phyloP scores from a whole-genome alignment of 2,329 filamentous ascomycete genomes.

The Nemania sp. region DNA sequence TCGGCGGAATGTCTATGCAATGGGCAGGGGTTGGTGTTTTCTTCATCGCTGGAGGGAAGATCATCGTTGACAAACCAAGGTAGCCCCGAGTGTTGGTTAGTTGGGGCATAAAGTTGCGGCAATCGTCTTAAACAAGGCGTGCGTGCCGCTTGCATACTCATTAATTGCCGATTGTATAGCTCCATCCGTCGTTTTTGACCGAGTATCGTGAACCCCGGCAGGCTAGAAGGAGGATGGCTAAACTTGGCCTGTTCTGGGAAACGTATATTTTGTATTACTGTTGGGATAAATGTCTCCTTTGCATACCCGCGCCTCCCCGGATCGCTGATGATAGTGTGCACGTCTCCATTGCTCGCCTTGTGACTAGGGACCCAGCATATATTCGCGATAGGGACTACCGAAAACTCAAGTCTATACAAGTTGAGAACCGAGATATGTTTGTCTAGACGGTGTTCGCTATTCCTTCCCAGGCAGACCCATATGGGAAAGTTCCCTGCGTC shows the following conservation, averaged over 20 bases:
- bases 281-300: constrained; percentile 29
- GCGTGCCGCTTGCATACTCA: background rate
- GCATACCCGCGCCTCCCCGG: constrained; percentile 28
- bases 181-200: background rate
- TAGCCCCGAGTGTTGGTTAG: background rate
- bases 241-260: constrained; percentile 19
- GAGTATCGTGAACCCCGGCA: constrained; percentile 17
- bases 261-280: constrained; percentile 35
- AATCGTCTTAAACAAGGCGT: background rate
- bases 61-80: constrained; percentile 6
- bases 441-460: constrained; percentile 14
- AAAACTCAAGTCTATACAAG: constrained; percentile 36
- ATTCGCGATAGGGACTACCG: constrained; percentile 27
- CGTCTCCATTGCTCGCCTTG: constrained; percentile 34
- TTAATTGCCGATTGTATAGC: constrained; percentile 19
- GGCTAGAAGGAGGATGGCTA: background rate
- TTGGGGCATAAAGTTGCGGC: background rate
- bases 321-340: constrained; percentile 48
- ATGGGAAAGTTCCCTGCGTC: constrained; percentile 37
- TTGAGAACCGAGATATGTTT: constrained; percentile 42
- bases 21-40: constrained; percentile 27
- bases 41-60: constrained; percentile 13
- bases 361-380: constrained; percentile 48
- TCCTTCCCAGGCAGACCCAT: constrained; percentile 43
- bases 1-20: constrained; percentile 42